Percentiles rank a stretch among this genome's conserved stretches.
phyloP scores from a whole-genome alignment of 768 basidiomycete genomes.

The Trametes cinnabarina region DNA sequence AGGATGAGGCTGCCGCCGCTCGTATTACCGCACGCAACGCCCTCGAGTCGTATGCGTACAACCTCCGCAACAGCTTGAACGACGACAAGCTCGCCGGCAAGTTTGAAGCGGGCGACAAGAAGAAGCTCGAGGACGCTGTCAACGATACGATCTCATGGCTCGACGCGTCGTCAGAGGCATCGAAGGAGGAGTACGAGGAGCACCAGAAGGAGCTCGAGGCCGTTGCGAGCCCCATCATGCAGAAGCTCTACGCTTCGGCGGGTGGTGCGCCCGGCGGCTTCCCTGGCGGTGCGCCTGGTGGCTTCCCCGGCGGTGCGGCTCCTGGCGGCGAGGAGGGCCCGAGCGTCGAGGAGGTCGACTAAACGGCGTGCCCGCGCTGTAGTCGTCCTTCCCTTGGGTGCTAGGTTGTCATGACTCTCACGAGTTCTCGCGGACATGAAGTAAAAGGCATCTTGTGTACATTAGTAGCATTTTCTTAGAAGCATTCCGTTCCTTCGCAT shows the following conservation, averaged over 20 bases:
- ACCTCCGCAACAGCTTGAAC: constrained; percentile 83
- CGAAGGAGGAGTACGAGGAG: constrained; percentile 90
- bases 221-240: constrained; percentile 73
- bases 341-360: constrained; percentile 89
- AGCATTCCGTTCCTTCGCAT: background rate
- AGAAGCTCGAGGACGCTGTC: constrained; percentile 76
- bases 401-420: constrained; percentile 11
- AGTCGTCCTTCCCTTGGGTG: background rate
- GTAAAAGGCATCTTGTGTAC: constrained; percentile 16
- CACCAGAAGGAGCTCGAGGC: constrained; percentile 92
- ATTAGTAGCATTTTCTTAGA: constrained; percentile 19
- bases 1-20: constrained; percentile 83
- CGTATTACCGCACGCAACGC: constrained; percentile 88
- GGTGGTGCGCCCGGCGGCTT: constrained; percentile 57
- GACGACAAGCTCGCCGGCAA: constrained; percentile 88
- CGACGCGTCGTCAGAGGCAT: constrained; percentile 82
- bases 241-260: constrained; percentile 61
- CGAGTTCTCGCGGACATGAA: constrained; percentile 16
- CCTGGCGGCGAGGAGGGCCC: constrained; percentile 76
- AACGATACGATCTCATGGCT: constrained; percentile 86
- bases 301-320: constrained; percentile 60
- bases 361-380: constrained; percentile 29
- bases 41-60: constrained; percentile 93
- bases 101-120: constrained; percentile 83
- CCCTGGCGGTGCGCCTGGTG: constrained; percentile 63